Base-by-base conservation (phyloP, 805 yeast genomes). In the Teunomyces lycoperdinae region DNA sequence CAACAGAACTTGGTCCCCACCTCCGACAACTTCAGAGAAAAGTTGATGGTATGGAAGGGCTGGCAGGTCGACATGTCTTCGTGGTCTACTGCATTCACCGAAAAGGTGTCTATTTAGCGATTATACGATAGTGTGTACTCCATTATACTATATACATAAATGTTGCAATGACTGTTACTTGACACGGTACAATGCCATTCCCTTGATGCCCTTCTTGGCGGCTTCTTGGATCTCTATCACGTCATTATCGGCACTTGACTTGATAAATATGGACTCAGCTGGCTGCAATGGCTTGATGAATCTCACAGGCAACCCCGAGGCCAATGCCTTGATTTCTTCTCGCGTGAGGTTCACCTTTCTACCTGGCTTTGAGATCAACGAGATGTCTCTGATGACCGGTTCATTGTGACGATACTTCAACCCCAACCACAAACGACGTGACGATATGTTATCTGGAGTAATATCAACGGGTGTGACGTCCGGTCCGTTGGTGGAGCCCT, bases 341-440 rank as follows among this genome's bases (percentile, higher is more conserved):
- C 74, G 68, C 1, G 77, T 69, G 57, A 90, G 80, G 54, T 75
- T 68, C 16, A 91, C 86, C 62, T 84, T 78, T 62, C 92, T 78
- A 59, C 85, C 88, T 34, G 99, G 98, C 60, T 86, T 90, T 40
- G 94, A 85, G 28, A 94, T 81, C 56, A 92, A 74, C 28, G 80
- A 76, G 58, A 90, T 80, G 47, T 81, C 78, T 54, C 82, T 77
- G 53, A 94, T 74, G 13, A 94, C 96, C 0, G 97, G 85, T 55
- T 76, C 73, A 60, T 85, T 81, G 54, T 89, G 81, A 61, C 92
- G 81, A 66, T 94, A 94, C 65, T 94, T 94, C 64, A 94, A 73
- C 2, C 91, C 95, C 16, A 94, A 66, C 99, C 99, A 94, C 44
- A 94, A 76, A 56, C 96, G 78, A 61, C 98, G 82, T 1, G 91